phyloP scores from a whole-genome alignment of 306 rosid genomes.

The Cucumis cinereus region DNA sequence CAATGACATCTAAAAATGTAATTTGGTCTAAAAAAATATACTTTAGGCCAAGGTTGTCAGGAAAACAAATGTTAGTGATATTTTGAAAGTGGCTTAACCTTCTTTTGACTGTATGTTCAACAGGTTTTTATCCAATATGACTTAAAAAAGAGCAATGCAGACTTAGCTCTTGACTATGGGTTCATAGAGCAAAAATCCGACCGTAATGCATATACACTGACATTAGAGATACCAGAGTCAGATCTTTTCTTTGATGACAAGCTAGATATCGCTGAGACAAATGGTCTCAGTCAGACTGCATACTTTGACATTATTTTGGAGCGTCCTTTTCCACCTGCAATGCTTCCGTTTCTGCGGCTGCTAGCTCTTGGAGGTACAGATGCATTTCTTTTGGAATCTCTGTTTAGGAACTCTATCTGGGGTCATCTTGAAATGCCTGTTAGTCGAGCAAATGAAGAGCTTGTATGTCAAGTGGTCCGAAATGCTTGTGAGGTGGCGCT shows the following conservation, averaged over 20 bases:
- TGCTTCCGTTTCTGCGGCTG: conserved; percentile 66
- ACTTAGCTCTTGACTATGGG: conserved; percentile 86
- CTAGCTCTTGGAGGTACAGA: conserved; percentile 79
- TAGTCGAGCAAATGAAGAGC: conserved; percentile 87
- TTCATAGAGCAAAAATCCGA: conserved; percentile 48
- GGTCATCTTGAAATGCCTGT: conserved; percentile 63
- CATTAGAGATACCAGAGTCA: conserved; percentile 59
- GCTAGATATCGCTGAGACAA: conserved; percentile 75
- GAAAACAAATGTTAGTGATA: background rate
- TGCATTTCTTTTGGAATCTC: conserved; percentile 72
- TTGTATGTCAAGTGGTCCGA: conserved; percentile 51
- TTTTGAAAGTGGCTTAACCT: background rate
- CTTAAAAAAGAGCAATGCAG: conserved; percentile 80
- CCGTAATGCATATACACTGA: conserved; percentile 61
- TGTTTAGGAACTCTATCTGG: conserved; percentile 74
- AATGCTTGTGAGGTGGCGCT: conserved; percentile 75
- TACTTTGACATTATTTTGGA: conserved; percentile 57
- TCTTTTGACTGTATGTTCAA: conserved; percentile 3
- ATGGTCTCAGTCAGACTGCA: conserved; percentile 55
- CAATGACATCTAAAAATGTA: background rate
- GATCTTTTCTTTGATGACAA: conserved; percentile 79
- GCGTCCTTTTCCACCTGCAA: conserved; percentile 46
- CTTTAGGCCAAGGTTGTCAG: background rate
- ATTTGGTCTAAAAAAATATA: background rate
- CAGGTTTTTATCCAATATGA: conserved; percentile 88